Conservation (phyloP, 345 rosid genomes). For the Citrus australasica region DNA sequence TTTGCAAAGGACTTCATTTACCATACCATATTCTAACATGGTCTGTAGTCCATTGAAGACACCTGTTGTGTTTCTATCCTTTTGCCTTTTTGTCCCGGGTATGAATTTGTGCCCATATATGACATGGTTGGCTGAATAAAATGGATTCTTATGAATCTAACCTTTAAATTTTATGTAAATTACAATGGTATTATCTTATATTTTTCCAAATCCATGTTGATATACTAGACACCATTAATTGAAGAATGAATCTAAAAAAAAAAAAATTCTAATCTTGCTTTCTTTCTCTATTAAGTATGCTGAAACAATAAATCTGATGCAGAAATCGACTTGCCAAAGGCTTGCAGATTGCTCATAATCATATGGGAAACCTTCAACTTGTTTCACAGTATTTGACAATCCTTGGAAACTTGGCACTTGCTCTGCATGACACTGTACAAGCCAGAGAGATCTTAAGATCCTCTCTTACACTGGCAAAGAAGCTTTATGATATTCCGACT, state of each 20-base stretch:
- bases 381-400: constrained; percentile 89
- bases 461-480: constrained; percentile 84
- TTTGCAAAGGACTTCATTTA: not conserved
- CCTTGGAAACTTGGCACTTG: constrained; percentile 90
- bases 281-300: not conserved
- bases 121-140: not conserved
- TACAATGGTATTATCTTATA: not conserved
- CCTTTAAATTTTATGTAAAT: not conserved
- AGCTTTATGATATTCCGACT: constrained; percentile 85
- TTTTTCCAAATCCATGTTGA: not conserved
- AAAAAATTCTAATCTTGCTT: not conserved
- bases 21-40: constrained; percentile 4
- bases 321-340: constrained; percentile 93
- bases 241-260: not conserved
- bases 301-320: constrained; percentile 26
- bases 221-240: not conserved
- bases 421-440: constrained; percentile 85
- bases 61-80: not conserved
- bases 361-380: constrained; percentile 96
- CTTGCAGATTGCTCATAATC: constrained; percentile 82
- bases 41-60: not conserved
- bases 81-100: not conserved
- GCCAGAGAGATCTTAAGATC: constrained; percentile 96
- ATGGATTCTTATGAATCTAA: not conserved
- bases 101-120: not conserved